Evolutionary conservation across 2,329 filamentous ascomycete species (phyloP), one percentile per base, ranked within the genome.

Genomic region (Cercospora sp.): DNA sequence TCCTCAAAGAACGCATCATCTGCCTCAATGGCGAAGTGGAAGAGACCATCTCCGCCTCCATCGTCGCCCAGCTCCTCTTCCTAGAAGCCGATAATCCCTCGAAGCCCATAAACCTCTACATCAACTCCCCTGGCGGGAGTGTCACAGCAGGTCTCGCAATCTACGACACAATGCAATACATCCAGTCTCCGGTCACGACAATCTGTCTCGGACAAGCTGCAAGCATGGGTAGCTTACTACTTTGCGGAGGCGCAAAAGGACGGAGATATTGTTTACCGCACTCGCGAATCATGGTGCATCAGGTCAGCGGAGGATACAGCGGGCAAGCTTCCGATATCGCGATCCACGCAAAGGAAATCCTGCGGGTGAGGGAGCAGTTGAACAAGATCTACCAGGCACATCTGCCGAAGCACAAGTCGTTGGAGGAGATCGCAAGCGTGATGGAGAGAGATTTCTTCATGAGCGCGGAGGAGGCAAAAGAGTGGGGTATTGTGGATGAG

Each of bases 141-240:
- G 94, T 99, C 48, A 94, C 91, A 69, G 94, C 95, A 1, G 84
- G 84, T 3, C 83, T 90, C 68, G 94, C 95, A 28, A 98, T 99
- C 76, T 99, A 99, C 85, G 95, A 99, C 79, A 99, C 95, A 12
- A 98, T 99, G 94, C 89, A 91, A 74, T 99, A 99, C 80, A 98
- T 99, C 78, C 89, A 90, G 69, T 92, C 92, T 2, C 93, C 94
- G 1, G 93, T 99, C 0, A 94, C 91, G 53, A 99, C 95, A 0
- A 95, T 99, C 31, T 98, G 95, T 77, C 87, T 99, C 53, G 95
- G 95, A 7, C 92, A 96, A 75, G 95, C 96, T 0, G 94, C 95
- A 1, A 95, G 91, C 3, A 99, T 99, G 95, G 95, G 94, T 5
- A 93, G 91, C 1, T 85, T 99, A 26, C 84, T 99, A 1, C 87